Conservation (phyloP, 2,329 filamentous ascomycete genomes). For the Xylariaceae sp. region DNA sequence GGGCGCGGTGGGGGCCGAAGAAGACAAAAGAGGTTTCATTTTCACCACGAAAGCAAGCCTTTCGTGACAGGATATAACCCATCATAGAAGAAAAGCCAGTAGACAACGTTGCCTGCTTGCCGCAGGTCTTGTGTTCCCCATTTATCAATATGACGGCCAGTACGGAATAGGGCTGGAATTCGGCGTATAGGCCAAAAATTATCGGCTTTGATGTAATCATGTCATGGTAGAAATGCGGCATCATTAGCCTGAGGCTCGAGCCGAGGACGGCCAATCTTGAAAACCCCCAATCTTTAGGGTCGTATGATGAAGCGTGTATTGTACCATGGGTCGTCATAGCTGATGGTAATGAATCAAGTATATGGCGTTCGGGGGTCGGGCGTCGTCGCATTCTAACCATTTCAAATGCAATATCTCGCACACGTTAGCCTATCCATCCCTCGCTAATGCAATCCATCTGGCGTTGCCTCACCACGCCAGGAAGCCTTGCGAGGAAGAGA, state of each 20-base stretch:
- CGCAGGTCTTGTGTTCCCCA: neutral
- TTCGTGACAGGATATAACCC: slow-evolving; percentile 3
- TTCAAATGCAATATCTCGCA: slow-evolving; percentile 7
- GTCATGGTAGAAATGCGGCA: slow-evolving; percentile 27
- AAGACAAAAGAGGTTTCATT: slow-evolving; percentile 11
- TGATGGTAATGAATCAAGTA: slow-evolving; percentile 4
- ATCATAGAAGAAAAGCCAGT: slow-evolving; percentile 12
- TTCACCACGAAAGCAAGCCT: slow-evolving; percentile 6
- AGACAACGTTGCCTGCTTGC: slow-evolving; percentile 1
- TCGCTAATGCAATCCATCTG: neutral
- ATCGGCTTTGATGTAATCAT: slow-evolving; percentile 10
- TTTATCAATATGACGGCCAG: slow-evolving; percentile 7
- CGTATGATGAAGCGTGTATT: neutral
- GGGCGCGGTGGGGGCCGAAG: neutral
- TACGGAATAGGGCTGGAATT: slow-evolving; percentile 7
- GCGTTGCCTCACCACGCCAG: neutral
- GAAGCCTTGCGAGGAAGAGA: neutral
- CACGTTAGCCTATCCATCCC: neutral
- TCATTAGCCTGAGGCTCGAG: slow-evolving; percentile 25
- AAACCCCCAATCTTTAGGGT: slow-evolving; percentile 18
- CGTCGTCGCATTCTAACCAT: slow-evolving; percentile 6
- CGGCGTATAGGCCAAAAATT: slow-evolving; percentile 10
- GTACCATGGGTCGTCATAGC: slow-evolving; percentile 3
- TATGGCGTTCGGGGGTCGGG: slow-evolving; percentile 2
- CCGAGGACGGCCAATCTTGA: slow-evolving; percentile 16